These are phyloP conservation scores for Jasminum sambac DNA, from an alignment of 257 asterid species.

Conservation along the genomic window DNA sequence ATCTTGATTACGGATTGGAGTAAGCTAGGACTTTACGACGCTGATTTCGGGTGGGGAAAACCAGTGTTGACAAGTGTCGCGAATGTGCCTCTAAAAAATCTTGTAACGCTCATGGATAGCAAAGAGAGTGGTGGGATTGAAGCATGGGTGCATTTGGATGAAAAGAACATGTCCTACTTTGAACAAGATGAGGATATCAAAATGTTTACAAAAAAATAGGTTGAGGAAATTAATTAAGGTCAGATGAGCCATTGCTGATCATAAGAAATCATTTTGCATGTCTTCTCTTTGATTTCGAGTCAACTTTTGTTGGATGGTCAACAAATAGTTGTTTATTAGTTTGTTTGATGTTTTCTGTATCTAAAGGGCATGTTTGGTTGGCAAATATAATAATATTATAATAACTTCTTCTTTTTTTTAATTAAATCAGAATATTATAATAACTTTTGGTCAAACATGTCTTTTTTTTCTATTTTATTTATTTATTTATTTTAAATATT, in stretches of 20 bases:
- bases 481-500: no score
- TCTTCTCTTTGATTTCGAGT: no score
- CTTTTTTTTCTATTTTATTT: no score
- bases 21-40: slow-evolving; percentile 19
- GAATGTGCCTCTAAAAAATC: slow-evolving; percentile 1
- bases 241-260: background rate
- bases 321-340: no score
- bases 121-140: slow-evolving; percentile 28
- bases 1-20: slow-evolving; percentile 25
- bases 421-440: no score
- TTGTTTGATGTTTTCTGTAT: no score
- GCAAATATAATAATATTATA: no score
- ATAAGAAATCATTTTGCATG: no score
- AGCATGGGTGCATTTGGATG: slow-evolving; percentile 30
- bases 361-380: no score
- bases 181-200: slow-evolving; percentile 7
- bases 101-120: slow-evolving; percentile 16
- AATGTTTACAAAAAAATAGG: background rate
- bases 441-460: no score
- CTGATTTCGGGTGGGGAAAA: slow-evolving; percentile 34
- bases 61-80: slow-evolving; percentile 24
- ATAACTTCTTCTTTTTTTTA: no score
- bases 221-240: background rate
- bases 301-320: no score
- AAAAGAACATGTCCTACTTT: slow-evolving; percentile 19